These are phyloP conservation scores for Leptodontidium sp. DNA, from an alignment of 2,329 filamentous ascomycete genomes.

Conservation along the genomic window DNA sequence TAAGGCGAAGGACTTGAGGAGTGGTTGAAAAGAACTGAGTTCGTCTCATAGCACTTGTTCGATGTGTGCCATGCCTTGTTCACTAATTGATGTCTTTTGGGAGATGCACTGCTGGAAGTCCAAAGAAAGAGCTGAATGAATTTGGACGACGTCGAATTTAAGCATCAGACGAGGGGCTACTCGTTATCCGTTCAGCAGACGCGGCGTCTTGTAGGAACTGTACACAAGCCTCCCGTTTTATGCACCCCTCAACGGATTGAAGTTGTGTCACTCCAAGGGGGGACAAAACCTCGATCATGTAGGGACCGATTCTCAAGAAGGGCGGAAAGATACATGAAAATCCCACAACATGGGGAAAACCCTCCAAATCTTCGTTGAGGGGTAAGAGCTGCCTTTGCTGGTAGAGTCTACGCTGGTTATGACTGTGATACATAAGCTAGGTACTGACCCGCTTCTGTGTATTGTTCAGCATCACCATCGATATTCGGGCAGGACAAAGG, in stretches of 20 bases:
- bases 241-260: conserved; percentile 14
- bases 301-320: background rate
- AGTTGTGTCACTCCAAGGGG: background rate
- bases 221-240: background rate
- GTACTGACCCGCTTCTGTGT: background rate
- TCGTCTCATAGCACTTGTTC: background rate
- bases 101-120: background rate
- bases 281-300: background rate
- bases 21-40: background rate
- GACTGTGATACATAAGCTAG: background rate
- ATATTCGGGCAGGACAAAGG: background rate
- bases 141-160: background rate
- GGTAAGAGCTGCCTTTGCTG: background rate
- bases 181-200: background rate
- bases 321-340: background rate
- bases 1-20: background rate
- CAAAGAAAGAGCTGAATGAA: no score
- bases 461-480: conserved; percentile 4
- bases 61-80: background rate
- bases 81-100: no score
- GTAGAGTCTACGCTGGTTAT: no score
- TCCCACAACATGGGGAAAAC: background rate
- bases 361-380: background rate
- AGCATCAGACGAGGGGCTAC: background rate
- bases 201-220: background rate